Base-by-base conservation (phyloP, 805 yeast species). In the Metschnikowia similis region DNA sequence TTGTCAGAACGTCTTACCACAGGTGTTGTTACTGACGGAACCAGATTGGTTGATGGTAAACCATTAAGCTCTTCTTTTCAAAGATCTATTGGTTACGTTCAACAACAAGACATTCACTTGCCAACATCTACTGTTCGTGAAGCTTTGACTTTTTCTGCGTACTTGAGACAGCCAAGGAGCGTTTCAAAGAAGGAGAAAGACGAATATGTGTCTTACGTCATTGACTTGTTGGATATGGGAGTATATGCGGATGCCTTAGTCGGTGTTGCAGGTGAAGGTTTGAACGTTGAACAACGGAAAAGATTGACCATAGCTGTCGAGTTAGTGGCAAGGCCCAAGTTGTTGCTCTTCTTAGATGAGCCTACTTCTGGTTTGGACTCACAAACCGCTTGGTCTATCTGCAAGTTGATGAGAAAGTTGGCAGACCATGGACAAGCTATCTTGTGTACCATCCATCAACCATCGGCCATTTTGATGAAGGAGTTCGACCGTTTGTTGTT, bases 41-140 rank as follows among this genome's bases (percentile, higher is more conserved):
- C 51, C 37, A 58, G 73, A 56, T 59, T 84, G 64, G 91, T 86
- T 27, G 85, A 87, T 63, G 90, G 89, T 48, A 74, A 75, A 46
- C 75, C 81, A 8, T 70, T 84, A 52, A 86, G 79, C 57, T 69
- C 75, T 41, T 82, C 89, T 32, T 85, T 85, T 77, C 84, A 83
- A 65, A 78, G 91, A 64, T 77, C 87, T 5, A 85, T 87, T 62
- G 94, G 94, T 49, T 86, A 85, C 64, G 89, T 83, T 38, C 89
- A 86, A 66, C 94, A 86, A 67, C 90, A 85, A 62, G 92, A 86
- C 74, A 69, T 86, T 55, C 94, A 86, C 66, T 71, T 85, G 63
- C 76, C 80, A 34, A 80, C 83, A 41, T 70, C 84, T 14, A 83
- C 92, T 36, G 92, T 86, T 13, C 79, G 90, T 56, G 94, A 86